Base-by-base conservation (phyloP, 1,139 yeast species). In the Tardiomyces blankii region DNA sequence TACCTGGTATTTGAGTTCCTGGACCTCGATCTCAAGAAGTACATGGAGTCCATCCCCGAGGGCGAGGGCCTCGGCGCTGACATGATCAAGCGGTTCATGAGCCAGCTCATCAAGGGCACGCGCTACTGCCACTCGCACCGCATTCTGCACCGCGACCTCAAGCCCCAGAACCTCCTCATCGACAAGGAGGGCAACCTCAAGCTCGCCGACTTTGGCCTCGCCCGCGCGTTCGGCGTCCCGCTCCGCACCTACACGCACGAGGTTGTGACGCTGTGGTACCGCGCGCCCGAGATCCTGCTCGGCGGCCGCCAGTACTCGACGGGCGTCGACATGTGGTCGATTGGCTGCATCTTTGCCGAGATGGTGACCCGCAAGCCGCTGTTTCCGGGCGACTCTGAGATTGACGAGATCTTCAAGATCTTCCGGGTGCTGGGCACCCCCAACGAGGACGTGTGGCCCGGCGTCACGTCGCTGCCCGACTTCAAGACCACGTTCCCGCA, bases 321-420 rank as follows among this genome's bases (percentile, higher is more conserved):
- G 0, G 97, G 97, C 25, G 97, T 91, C 44, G 99, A 91, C 64
- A 88, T 93, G 82, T 91, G 99, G 99, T 86, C 96, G 16, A 86
- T 88, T 49, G 99, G 99, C 19, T 89, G 97, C 65, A 91, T 91
- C 48, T 91, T 93, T 68, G 98, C 97, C 5, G 99, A 91, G 65
- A 89, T 91, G 97, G 91, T 93, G 56, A 87, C 89, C 61, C 75
- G 98, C 52, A 87, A 87, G 65, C 97, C 99, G 9, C 68, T 91
- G 44, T 91, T 91, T 68, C 95, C 97, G 1, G 99, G 98, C 28
- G 98, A 91, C 65, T 86, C 96, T 14, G 98, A 91, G 65, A 91
- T 91, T 63, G 98, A 91, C 64, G 96, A 91, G 69, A 91, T 91
- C 55, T 89, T 91, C 72, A 81, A 93, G 67, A 91, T 93, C 50